Percentiles rank a stretch among this genome's conserved stretches.
Conservation (phyloP, 164 flowering plant species). For the Aristolochia fimbriata region DNA sequence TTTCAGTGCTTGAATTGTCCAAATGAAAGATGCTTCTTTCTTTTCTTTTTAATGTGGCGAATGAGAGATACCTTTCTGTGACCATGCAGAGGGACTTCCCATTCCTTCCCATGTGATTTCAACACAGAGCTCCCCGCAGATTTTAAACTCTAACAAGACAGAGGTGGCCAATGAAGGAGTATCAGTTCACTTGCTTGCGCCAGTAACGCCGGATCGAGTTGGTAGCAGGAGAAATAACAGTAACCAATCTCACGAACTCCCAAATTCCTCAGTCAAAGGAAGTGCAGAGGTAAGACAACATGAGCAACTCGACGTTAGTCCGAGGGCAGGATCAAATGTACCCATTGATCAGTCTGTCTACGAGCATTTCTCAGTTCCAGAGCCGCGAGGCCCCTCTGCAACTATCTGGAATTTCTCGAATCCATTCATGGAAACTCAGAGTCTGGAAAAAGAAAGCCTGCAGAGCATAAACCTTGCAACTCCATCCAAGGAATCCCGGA, state of each 20-base stretch:
- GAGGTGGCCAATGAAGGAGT: slow-evolving; percentile 1
- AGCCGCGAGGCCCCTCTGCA: no score
- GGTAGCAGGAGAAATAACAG: neutral
- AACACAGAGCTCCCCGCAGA: neutral
- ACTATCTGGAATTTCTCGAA: no score
- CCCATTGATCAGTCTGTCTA: no score
- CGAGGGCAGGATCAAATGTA: no score
- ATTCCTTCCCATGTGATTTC: neutral
- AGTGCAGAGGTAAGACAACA: slow-evolving; percentile 2
- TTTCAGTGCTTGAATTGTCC: no score
- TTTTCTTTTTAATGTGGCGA: neutral
- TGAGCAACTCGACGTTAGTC: slow-evolving; percentile 5
- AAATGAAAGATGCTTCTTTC: no score
- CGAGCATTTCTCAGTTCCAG: no score
- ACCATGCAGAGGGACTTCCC: slow-evolving; percentile 2
- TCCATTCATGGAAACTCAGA: slow-evolving; percentile 1
- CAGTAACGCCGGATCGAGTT: slow-evolving; percentile 11
- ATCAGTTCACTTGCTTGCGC: slow-evolving; percentile 7
- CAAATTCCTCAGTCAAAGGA: neutral
- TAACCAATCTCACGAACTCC: slow-evolving; percentile 2
- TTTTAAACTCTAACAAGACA: slow-evolving; percentile 5
- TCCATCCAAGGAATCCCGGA: slow-evolving; percentile 20
- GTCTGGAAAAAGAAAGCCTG: slow-evolving; percentile 5
- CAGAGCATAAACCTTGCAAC: slow-evolving; percentile 12
- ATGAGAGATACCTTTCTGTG: neutral